phyloP scores from a whole-genome alignment of 2,329 filamentous ascomycete species.

The Penicillium sp. region DNA sequence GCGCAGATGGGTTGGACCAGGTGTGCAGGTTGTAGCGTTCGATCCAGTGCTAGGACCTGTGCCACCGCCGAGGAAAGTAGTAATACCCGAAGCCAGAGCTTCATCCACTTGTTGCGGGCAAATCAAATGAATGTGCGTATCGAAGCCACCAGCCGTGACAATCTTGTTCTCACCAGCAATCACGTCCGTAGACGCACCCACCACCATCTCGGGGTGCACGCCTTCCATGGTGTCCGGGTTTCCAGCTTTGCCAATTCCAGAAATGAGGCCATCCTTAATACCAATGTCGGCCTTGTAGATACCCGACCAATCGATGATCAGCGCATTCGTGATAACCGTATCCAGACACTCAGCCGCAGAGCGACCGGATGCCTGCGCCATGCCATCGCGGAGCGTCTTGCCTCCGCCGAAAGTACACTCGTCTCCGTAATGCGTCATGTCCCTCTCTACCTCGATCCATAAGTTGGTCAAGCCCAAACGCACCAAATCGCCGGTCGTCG shows the following conservation, averaged over 20 bases:
- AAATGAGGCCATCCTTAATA: conserved; percentile 79
- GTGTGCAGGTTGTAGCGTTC: conserved; percentile 89
- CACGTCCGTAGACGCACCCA: conserved; percentile 86
- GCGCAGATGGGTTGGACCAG: conserved; percentile 72
- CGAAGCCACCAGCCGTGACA: conserved; percentile 81
- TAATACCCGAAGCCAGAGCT: conserved; percentile 77
- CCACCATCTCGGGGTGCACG: conserved; percentile 69
- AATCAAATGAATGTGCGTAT: conserved; percentile 90
- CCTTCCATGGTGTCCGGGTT: conserved; percentile 97
- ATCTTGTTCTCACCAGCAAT: conserved; percentile 88
- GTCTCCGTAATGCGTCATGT: conserved; percentile 78
- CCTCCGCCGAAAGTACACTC: conserved; percentile 95
- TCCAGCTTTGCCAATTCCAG: conserved; percentile 86
- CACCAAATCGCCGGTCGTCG: conserved; percentile 81
- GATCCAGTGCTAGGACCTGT: conserved; percentile 90
- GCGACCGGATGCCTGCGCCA: conserved; percentile 84
- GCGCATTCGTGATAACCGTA: conserved; percentile 79
- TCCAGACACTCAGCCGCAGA: conserved; percentile 69
- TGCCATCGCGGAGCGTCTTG: conserved; percentile 88
- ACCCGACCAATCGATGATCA: conserved; percentile 84
- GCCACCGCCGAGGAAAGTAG: conserved; percentile 83
- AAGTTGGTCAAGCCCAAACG: conserved; percentile 77
- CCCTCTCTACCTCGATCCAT: conserved; percentile 85
- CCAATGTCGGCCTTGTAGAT: conserved; percentile 98
- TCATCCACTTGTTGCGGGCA: conserved; percentile 88